Conservation (phyloP, 305 asterid species). For the Petunia hybrid region DNA sequence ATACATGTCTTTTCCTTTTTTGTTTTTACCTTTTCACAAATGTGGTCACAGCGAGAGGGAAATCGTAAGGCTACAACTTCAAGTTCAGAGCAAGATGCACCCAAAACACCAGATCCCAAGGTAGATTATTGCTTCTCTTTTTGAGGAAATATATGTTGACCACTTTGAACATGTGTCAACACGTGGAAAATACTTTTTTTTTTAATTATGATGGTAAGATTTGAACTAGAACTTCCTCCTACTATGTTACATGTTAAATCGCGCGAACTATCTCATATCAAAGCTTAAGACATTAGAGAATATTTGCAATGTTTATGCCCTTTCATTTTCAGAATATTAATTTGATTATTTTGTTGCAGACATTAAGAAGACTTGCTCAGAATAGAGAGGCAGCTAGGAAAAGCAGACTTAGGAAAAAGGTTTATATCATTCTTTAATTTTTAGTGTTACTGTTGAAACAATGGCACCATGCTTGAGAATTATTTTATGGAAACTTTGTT, state of each 20-base stretch:
- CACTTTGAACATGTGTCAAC: too few relatives aligned
- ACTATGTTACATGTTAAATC: neutral
- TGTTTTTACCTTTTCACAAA: neutral
- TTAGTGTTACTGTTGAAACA: neutral
- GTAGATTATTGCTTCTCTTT: constrained; percentile 36
- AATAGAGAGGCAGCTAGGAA: constrained; percentile 99
- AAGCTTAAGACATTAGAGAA: too few relatives aligned
- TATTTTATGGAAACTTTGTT: constrained; percentile 7
- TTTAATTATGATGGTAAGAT: neutral
- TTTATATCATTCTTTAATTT: neutral
- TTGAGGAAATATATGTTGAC: too few relatives aligned
- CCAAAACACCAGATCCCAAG: constrained; percentile 87
- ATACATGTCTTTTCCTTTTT: neutral
- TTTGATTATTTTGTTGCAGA: constrained; percentile 48
- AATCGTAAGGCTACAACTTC: constrained; percentile 68
- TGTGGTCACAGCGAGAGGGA: constrained; percentile 68
- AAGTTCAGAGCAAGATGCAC: constrained; percentile 75
- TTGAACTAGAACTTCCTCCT: neutral
- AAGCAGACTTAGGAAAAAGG: constrained; percentile 93
- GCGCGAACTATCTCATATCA: too few relatives aligned
- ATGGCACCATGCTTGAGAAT: neutral
- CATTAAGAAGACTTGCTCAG: constrained; percentile 93
- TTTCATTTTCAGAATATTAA: neutral
- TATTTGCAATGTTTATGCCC: too few relatives aligned
- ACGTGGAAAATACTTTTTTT: neutral